Percentiles rank a stretch among this genome's conserved stretches.
Evolutionary conservation across 75 land plant species (phyloP).

Genomic region (Sequoiadendron giganteum): DNA sequence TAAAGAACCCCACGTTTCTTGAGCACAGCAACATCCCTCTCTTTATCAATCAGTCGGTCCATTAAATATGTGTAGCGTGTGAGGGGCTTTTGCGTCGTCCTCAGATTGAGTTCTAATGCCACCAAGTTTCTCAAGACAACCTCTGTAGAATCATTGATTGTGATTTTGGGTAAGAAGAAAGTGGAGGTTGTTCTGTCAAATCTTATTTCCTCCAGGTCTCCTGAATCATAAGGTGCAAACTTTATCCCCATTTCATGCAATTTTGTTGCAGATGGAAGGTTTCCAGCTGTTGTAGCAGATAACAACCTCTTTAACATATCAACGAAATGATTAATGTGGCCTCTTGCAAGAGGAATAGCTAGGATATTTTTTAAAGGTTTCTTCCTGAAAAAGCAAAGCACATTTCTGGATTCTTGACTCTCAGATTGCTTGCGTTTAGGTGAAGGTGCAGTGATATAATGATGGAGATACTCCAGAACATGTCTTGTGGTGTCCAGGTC

Average conservation of each 20-base stretch:
- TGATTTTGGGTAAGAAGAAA: not conserved
- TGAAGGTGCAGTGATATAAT: too few relatives aligned
- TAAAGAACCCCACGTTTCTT: not conserved
- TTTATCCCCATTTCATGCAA: not conserved
- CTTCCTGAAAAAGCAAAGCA: too few relatives aligned
- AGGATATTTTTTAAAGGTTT: too few relatives aligned
- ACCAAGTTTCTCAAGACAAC: not conserved
- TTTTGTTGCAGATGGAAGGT: not conserved
- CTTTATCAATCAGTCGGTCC: not conserved
- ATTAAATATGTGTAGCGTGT: not conserved
- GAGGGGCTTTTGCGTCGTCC: not conserved
- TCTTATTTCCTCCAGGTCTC: not conserved
- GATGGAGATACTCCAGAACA: not conserved
- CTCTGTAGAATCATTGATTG: not conserved
- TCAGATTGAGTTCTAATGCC: not conserved
- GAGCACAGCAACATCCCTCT: not conserved
- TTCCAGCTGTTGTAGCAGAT: not conserved
- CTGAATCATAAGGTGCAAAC: not conserved
- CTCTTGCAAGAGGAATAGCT: not conserved
- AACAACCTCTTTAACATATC: not conserved
- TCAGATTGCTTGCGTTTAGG: too few relatives aligned
- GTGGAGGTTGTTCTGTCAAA: not conserved
- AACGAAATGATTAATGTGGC: not conserved
- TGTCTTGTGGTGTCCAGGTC: not conserved
- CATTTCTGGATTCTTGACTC: too few relatives aligned